Evolutionary conservation across 2,329 filamentous ascomycete genomes (phyloP).

Genomic region (Colletotrichum caudatum): DNA sequence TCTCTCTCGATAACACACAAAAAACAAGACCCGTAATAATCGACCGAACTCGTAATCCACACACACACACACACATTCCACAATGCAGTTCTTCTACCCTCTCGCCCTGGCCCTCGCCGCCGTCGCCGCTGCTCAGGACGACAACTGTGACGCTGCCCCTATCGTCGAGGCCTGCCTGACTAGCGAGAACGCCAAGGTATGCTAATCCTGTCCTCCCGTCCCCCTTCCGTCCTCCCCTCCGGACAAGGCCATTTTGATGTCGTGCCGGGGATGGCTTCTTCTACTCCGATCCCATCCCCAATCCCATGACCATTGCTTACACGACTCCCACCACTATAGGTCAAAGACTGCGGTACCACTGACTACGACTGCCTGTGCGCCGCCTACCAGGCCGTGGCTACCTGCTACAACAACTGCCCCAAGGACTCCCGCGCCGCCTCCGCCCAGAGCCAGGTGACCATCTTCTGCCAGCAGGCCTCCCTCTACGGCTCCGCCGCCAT

Average conservation of each 20-base stretch:
- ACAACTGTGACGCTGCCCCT: conserved; percentile 58
- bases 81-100: conserved; percentile 61
- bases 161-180: conserved; percentile 60
- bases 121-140: conserved; percentile 47
- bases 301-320: not conserved
- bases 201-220: not conserved
- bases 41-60: conserved; percentile 4
- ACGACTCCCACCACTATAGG: conserved; percentile 42
- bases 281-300: not conserved
- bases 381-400: conserved; percentile 58
- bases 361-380: conserved; percentile 63
- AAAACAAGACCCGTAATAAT: conserved; percentile 1
- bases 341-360: conserved; percentile 51
- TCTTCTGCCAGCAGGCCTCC: conserved; percentile 61
- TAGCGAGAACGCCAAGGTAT: conserved; percentile 55
- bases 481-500: conserved; percentile 54
- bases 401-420: conserved; percentile 70
- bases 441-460: conserved; percentile 54
- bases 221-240: not conserved
- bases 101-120: conserved; percentile 53
- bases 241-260: not conserved
- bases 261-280: not conserved
- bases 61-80: too few relatives aligned
- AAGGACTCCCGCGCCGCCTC: conserved; percentile 55
- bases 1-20: conserved; percentile 10